Base-by-base conservation (phyloP, 495 filamentous ascomycete genomes). In the Ramalina peruviana region DNA sequence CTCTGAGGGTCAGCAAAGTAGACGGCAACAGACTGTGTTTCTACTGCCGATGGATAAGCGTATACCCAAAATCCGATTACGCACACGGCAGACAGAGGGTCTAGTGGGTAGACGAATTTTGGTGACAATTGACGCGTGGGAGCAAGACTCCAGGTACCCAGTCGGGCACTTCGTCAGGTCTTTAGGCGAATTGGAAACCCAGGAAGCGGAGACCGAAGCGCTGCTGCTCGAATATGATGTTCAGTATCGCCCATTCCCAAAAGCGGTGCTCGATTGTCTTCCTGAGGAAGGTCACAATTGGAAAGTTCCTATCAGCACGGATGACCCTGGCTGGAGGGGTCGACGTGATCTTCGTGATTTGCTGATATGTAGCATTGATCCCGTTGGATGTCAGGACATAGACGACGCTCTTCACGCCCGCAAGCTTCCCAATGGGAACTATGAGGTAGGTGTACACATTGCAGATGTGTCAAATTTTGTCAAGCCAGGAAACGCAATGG, bases 381-480 rank as follows among this genome's bases (percentile, higher is more conserved):
- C 92, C 27, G 79, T 87, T 7, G 88, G 88, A 1, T 98, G 92
- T 67, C 88, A 95, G 58, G 92, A 98, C 71, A 98, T 98, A 51
- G 92, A 98, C 57, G 92, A 98, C 68, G 92, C 92, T 11, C 79
- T 98, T 15, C 92, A 98, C 61, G 88, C 92, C 13, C 73, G 80
- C 33, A 72, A 70, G 33, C 68, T 98, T 37, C 84, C 87, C 2
- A 97, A 96, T 58, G 92, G 93, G 21, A 97, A 98, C 62, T 86
- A 81, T 54, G 87, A 97, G 68, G 86, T 97, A 12, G 92, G 92
- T 48, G 92, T 98, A n/a, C 93, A 98, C 61, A 98, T 98, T 62
- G 92, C 92, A 40, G 92, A 98, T 60, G 92, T 98, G 17, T 95
- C 93, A 15, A 87, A 98, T 62, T 97, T 97, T 56, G 93, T 98